Conservation (phyloP, 2,329 filamentous ascomycete species). For the Drechmeria coniospora region DNA sequence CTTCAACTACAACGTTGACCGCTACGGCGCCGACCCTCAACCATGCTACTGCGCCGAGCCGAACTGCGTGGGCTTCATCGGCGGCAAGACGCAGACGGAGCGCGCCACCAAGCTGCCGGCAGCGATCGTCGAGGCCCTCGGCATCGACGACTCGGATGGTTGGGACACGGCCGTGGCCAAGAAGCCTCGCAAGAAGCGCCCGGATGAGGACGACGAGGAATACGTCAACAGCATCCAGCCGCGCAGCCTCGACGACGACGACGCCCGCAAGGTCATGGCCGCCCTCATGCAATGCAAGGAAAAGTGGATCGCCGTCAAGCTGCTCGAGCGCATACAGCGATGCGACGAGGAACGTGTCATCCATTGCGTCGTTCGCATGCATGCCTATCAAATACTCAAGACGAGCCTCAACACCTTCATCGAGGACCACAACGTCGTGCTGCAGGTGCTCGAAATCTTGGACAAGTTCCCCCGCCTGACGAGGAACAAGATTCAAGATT, state of each 20-base stretch:
- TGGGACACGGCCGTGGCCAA: constrained; percentile 87
- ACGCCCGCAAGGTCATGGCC: constrained; percentile 89
- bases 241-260: constrained; percentile 63
- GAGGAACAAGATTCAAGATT: constrained; percentile 92
- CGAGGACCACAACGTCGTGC: constrained; percentile 76
- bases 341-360: constrained; percentile 77
- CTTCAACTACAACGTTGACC: constrained; percentile 99
- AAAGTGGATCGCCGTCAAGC: constrained; percentile 97
- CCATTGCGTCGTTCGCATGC: constrained; percentile 84
- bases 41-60: constrained; percentile 91
- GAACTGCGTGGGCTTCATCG: constrained; percentile 93
- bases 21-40: constrained; percentile 92
- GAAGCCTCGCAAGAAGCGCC: constrained; percentile 85
- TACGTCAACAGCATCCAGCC: constrained; percentile 83
- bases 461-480: constrained; percentile 81
- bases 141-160: constrained; percentile 80
- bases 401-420: constrained; percentile 71
- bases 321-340: constrained; percentile 74
- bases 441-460: constrained; percentile 81
- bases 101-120: constrained; percentile 81
- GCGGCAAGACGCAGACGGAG: constrained; percentile 94
- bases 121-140: constrained; percentile 83
- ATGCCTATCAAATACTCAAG: constrained; percentile 91
- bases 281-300: constrained; percentile 95
- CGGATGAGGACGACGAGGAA: constrained; percentile 82